These are phyloP conservation scores for Setomelanomma holmii DNA, from an alignment of 2,329 filamentous ascomycete species.

Conservation along the genomic window DNA sequence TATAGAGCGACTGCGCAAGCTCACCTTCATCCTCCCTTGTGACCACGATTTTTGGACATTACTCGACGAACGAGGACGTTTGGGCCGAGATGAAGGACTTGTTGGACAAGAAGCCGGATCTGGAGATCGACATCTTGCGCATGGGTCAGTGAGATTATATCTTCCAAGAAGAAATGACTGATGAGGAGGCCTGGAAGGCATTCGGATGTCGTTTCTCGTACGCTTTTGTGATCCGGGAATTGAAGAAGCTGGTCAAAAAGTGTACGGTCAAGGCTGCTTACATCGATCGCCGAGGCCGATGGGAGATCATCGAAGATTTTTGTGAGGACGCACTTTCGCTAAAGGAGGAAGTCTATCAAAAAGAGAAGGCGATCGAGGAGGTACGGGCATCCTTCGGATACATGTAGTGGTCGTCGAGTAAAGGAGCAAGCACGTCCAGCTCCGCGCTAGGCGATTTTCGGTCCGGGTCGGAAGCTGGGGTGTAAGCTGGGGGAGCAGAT, in stretches of 20 bases:
- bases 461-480: too few species aligned
- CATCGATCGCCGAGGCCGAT: neutral
- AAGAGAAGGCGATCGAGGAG: neutral
- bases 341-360: too few species aligned
- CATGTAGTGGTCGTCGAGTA: too few species aligned
- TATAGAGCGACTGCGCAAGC: neutral
- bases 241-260: neutral
- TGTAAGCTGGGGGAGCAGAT: too few species aligned
- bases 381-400: too few species aligned
- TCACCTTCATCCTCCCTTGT: neutral
- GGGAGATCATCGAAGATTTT: neutral
- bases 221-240: neutral
- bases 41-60: neutral
- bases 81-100: neutral
- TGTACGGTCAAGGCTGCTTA: neutral
- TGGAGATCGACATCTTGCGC: neutral
- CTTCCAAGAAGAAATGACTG: neutral
- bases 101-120: neutral
- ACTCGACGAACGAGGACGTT: neutral
- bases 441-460: too few species aligned
- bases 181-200: neutral
- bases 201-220: neutral
- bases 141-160: neutral
- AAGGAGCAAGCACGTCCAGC: too few species aligned
- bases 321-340: neutral